These are phyloP conservation scores for Thermomucor indicae-seudaticae DNA, from an alignment of 371 early-diverging fungal genomes.

Conservation along the genomic window DNA sequence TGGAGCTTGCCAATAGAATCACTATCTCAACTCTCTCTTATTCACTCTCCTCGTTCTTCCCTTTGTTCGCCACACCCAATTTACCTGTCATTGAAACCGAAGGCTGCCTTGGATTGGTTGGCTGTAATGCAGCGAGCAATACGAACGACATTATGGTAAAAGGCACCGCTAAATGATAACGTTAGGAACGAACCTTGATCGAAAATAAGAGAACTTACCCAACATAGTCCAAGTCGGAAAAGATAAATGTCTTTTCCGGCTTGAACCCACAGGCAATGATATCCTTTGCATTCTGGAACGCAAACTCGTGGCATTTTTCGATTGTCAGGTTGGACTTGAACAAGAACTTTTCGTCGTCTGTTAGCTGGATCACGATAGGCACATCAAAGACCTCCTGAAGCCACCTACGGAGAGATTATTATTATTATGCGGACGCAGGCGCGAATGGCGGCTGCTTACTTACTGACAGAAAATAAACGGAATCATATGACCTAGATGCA, in stretches of 20 bases:
- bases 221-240: slow-evolving; percentile 91
- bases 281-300: slow-evolving; percentile 91
- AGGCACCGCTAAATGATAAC: slow-evolving; percentile 57
- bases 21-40: slow-evolving; percentile 26
- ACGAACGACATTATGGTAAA: slow-evolving; percentile 90
- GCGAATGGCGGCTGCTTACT: slow-evolving; percentile 4
- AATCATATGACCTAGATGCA: slow-evolving; percentile 99
- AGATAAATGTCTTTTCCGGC: slow-evolving; percentile 98
- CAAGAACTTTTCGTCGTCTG: slow-evolving; percentile 99
- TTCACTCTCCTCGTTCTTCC: neutral
- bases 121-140: slow-evolving; percentile 87
- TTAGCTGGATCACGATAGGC: slow-evolving; percentile 98
- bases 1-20: slow-evolving; percentile 90
- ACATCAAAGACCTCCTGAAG: slow-evolving; percentile 97
- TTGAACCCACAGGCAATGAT: slow-evolving; percentile 99
- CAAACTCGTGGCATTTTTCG: slow-evolving; percentile 82
- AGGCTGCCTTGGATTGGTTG: slow-evolving; percentile 81
- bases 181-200: neutral
- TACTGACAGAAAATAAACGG: slow-evolving; percentile 99
- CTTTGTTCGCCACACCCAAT: neutral
- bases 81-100: slow-evolving; percentile 87
- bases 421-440: no score
- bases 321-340: slow-evolving; percentile 92
- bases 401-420: no score
- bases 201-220: slow-evolving; percentile 51